phyloP scores from a whole-genome alignment of 164 flowering plant genomes.

The Magnolia sinica region DNA sequence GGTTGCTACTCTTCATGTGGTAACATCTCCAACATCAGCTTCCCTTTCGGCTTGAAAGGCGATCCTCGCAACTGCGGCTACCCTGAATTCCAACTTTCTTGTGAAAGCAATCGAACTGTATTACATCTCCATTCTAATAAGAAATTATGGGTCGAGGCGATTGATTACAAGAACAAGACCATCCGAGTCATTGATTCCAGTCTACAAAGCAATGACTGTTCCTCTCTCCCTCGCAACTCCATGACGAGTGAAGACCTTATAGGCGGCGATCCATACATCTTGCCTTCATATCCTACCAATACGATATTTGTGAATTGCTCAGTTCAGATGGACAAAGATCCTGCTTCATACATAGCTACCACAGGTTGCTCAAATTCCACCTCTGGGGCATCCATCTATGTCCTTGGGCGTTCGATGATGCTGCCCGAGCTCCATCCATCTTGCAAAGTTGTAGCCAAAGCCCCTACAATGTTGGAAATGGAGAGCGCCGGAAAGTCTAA shows the following conservation, averaged over 20 bases:
- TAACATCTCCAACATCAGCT: background rate
- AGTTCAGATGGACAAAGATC: background rate
- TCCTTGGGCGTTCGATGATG: background rate
- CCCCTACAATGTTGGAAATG: background rate
- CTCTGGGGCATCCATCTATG: background rate
- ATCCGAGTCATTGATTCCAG: conserved; percentile 4
- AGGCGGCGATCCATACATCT: too few relatives aligned
- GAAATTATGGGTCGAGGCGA: background rate
- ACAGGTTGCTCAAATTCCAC: background rate
- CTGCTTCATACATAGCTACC: background rate
- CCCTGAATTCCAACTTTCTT: background rate
- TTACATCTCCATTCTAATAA: background rate
- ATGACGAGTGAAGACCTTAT: too few relatives aligned
- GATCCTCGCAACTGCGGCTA: conserved; percentile 1
- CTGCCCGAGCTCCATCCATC: background rate
- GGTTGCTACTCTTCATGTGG: conserved; percentile 1
- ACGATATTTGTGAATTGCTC: background rate
- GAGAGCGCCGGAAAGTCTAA: background rate
- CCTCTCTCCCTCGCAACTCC: too few relatives aligned
- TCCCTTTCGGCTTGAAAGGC: background rate
- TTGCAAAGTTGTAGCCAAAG: background rate
- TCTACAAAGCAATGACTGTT: background rate
- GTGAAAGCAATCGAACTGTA: background rate
- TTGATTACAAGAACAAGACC: background rate
- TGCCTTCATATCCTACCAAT: background rate